Evolutionary conservation across 805 yeast genomes (phyloP).

Genomic region (Metschnikowia drakensbergensis): DNA sequence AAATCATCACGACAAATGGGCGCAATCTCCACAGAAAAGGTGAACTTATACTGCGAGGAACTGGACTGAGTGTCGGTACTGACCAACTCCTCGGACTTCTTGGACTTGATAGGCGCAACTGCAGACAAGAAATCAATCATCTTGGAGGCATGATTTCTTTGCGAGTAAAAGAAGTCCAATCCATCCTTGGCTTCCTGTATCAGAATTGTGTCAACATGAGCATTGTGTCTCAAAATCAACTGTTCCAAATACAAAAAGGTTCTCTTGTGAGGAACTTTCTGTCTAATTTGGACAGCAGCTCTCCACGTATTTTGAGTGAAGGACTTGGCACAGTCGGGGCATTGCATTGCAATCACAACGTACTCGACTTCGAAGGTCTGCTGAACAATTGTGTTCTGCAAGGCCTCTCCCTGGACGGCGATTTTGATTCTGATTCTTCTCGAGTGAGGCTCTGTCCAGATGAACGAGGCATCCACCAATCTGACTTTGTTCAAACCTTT

Average conservation of each 20-base stretch:
- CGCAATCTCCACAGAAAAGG: slow-evolving; percentile 89
- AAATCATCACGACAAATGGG: slow-evolving; percentile 97
- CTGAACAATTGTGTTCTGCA: slow-evolving; percentile 85
- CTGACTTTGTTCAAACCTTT: slow-evolving; percentile 85
- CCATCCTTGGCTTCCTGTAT: slow-evolving; percentile 94
- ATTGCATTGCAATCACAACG: slow-evolving; percentile 91
- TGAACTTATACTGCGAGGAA: slow-evolving; percentile 79
- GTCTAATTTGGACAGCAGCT: slow-evolving; percentile 96
- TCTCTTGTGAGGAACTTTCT: slow-evolving; percentile 94
- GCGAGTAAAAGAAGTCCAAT: slow-evolving; percentile 86
- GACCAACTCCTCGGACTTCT: slow-evolving; percentile 86
- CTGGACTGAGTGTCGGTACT: slow-evolving; percentile 92
- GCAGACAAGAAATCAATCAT: slow-evolving; percentile 87
- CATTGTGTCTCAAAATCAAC: slow-evolving; percentile 85
- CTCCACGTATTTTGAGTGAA: slow-evolving; percentile 97
- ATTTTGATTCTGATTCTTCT: slow-evolving; percentile 87
- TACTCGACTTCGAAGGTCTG: slow-evolving; percentile 94
- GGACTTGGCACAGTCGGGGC: slow-evolving; percentile 97
- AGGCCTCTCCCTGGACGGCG: slow-evolving; percentile 96
- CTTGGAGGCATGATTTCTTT: slow-evolving; percentile 85
- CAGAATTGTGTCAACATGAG: slow-evolving; percentile 89
- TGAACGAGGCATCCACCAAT: slow-evolving; percentile 86
- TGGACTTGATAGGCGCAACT: slow-evolving; percentile 79
- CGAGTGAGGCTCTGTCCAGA: slow-evolving; percentile 99
- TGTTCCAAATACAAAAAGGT: slow-evolving; percentile 95